phyloP scores from a whole-genome alignment of 805 yeast genomes.

The Yarrowia deformans region DNA sequence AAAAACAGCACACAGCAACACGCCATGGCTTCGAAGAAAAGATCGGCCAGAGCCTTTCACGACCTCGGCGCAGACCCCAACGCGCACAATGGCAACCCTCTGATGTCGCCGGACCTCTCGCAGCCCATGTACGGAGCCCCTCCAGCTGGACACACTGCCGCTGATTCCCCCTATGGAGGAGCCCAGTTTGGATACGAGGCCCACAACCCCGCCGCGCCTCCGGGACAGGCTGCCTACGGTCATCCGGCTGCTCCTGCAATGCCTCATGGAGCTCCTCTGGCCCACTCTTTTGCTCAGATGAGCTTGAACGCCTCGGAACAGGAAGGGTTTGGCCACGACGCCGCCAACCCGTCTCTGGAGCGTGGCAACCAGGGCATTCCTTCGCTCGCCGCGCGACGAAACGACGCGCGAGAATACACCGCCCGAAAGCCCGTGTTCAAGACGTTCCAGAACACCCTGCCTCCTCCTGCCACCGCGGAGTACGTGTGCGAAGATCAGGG shows the following conservation, averaged over 20 bases:
- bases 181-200: constrained; percentile 90
- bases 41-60: constrained; percentile 39
- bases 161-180: constrained; percentile 84
- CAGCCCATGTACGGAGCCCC: constrained; percentile 79
- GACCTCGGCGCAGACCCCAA: constrained; percentile 30
- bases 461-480: constrained; percentile 82
- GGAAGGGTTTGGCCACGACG: constrained; percentile 35
- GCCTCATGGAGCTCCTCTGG: constrained; percentile 31
- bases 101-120: constrained; percentile 4
- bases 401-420: constrained; percentile 47
- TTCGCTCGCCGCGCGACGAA: constrained; percentile 53
- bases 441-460: constrained; percentile 78
- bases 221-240: not conserved
- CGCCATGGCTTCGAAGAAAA: constrained; percentile 35
- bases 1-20: not conserved
- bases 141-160: constrained; percentile 46
- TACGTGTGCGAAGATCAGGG: constrained; percentile 81
- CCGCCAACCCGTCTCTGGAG: constrained; percentile 34
- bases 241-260: not conserved
- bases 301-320: constrained; percentile 12
- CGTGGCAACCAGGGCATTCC: constrained; percentile 44
- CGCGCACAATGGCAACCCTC: constrained; percentile 23
- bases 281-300: constrained; percentile 38
- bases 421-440: constrained; percentile 59
- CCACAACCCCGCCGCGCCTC: not conserved